These are phyloP conservation scores for Cnidoscolus chayamansa DNA, from an alignment of 441 rosid species.

Conservation along the genomic window DNA sequence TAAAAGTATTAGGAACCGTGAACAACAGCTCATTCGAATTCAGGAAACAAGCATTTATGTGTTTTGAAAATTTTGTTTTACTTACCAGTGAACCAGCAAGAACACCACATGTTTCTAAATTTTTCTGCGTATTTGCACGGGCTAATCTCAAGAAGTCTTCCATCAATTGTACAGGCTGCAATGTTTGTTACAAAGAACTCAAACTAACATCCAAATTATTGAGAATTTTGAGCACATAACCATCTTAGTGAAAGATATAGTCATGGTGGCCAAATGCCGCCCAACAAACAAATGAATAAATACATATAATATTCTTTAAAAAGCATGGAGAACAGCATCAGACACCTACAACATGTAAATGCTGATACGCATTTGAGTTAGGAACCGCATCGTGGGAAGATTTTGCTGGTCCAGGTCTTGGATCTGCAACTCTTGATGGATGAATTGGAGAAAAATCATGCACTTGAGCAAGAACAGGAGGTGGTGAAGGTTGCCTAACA, in stretches of 20 bases:
- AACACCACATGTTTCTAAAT: conserved; percentile 92
- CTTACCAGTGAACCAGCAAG: conserved; percentile 94
- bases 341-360: conserved; percentile 77
- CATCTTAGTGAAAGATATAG: conserved; percentile 1
- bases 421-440: conserved; percentile 96
- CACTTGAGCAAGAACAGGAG: conserved; percentile 87
- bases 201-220: conserved; percentile 18
- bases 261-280: conserved; percentile 12
- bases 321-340: conserved; percentile 6
- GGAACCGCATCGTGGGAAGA: conserved; percentile 48
- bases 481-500: conserved; percentile 80
- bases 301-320: background rate
- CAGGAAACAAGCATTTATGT: background rate
- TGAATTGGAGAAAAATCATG: conserved; percentile 57
- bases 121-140: conserved; percentile 66
- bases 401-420: conserved; percentile 95
- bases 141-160: conserved; percentile 83
- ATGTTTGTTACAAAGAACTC: conserved; percentile 6
- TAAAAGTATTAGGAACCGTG: conserved; percentile 16
- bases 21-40: background rate
- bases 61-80: conserved; percentile 1
- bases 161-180: conserved; percentile 89
- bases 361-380: conserved; percentile 59
- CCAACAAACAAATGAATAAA: background rate
- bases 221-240: conserved; percentile 21